phyloP scores from a whole-genome alignment of 495 filamentous ascomycete species.

The Penicillium psychrofluorescens region DNA sequence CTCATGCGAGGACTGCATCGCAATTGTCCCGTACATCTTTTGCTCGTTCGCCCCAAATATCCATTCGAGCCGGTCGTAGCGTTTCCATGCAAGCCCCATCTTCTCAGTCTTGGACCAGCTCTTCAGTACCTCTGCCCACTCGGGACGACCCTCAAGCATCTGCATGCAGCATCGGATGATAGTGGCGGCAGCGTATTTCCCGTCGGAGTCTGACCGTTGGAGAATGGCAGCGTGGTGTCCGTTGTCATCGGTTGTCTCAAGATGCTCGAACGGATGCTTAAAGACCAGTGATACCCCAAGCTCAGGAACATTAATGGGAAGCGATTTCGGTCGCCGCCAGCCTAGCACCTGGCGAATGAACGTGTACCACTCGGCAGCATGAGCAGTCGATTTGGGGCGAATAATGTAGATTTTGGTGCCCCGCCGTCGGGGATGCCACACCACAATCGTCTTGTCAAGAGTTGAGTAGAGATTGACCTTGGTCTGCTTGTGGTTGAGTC shows the following conservation, averaged over 20 bases:
- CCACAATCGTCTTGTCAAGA: slow-evolving; percentile 64
- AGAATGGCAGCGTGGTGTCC: slow-evolving; percentile 32
- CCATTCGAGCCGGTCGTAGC: slow-evolving; percentile 73
- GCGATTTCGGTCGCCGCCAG: slow-evolving; percentile 45
- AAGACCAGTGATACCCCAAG: slow-evolving; percentile 57
- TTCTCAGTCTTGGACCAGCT: slow-evolving; percentile 53
- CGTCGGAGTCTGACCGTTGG: slow-evolving; percentile 39
- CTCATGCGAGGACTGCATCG: slow-evolving; percentile 67
- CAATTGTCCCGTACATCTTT: slow-evolving; percentile 69
- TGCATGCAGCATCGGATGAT: slow-evolving; percentile 53
- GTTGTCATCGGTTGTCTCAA: slow-evolving; percentile 39
- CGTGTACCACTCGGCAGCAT: slow-evolving; percentile 69
- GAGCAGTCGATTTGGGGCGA: slow-evolving; percentile 56
- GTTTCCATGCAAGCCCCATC: slow-evolving; percentile 69
- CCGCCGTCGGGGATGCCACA: slow-evolving; percentile 51
- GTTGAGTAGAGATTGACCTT: slow-evolving; percentile 64
- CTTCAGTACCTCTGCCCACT: slow-evolving; percentile 58
- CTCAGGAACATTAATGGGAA: slow-evolving; percentile 65
- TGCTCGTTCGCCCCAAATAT: slow-evolving; percentile 61
- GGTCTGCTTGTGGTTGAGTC: slow-evolving; percentile 44
- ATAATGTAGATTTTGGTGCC: slow-evolving; percentile 63
- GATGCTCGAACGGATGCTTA: slow-evolving; percentile 53
- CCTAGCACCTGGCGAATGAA: slow-evolving; percentile 59
- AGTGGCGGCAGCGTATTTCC: slow-evolving; percentile 45
- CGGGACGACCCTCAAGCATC: slow-evolving; percentile 49